These are phyloP conservation scores for Teratosphaeria nubilosa DNA, from an alignment of 2,329 filamentous ascomycete genomes.

Conservation along the genomic window DNA sequence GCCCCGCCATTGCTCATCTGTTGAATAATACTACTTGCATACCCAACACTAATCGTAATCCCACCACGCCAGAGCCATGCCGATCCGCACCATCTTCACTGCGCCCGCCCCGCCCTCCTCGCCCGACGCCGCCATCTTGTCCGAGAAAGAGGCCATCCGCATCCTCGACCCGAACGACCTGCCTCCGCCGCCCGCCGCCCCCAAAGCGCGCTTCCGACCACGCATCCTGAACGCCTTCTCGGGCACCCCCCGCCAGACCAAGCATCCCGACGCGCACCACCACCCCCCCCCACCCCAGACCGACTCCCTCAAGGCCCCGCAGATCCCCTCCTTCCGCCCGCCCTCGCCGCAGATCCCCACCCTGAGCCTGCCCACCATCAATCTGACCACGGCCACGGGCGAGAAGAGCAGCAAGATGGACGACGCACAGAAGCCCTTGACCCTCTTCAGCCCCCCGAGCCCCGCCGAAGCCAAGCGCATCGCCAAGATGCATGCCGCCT, in stretches of 20 bases:
- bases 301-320: constrained; percentile 13
- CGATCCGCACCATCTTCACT: constrained; percentile 50
- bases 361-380: constrained; percentile 78
- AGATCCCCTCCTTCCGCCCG: constrained; percentile 52
- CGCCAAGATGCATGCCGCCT: constrained; percentile 76
- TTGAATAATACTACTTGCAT: too few relatives aligned
- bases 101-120: constrained; percentile 42
- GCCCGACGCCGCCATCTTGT: constrained; percentile 28
- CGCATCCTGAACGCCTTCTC: constrained; percentile 22
- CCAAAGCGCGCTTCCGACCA: constrained; percentile 15
- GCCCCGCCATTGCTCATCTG: too few relatives aligned
- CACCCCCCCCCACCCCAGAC: constrained; percentile 10
- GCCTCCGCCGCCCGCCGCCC: not conserved
- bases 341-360: constrained; percentile 59
- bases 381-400: constrained; percentile 72
- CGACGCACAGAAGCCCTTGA: constrained; percentile 60
- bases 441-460: constrained; percentile 77
- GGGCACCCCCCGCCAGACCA: constrained; percentile 17
- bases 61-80: constrained; percentile 43
- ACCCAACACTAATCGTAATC: constrained; percentile 19
- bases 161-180: constrained; percentile 16
- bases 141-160: constrained; percentile 41
- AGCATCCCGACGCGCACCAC: constrained; percentile 16
- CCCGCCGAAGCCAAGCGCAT: constrained; percentile 70
- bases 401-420: constrained; percentile 58